Conservation (phyloP, 1,284 basidiomycete genomes). For the Pseudozyma tsukubaensis region DNA sequence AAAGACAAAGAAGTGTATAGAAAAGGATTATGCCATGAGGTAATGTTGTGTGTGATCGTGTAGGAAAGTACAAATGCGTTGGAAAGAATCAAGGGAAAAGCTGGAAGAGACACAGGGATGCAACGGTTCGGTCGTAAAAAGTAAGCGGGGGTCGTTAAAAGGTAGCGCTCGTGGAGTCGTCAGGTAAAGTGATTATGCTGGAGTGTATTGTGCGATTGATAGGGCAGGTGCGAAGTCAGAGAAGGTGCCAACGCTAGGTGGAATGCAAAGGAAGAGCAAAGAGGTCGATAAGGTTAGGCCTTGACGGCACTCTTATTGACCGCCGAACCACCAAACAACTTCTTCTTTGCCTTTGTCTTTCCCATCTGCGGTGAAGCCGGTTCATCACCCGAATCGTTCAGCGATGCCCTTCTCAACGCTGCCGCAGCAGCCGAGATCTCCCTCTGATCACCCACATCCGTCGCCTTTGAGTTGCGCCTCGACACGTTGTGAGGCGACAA, state of each 20-base stretch:
- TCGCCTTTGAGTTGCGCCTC: conserved; percentile 35
- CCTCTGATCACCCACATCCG: conserved; percentile 40
- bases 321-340: conserved; percentile 44
- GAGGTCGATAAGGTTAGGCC: conserved; percentile 8
- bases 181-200: not conserved
- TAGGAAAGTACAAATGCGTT: conserved; percentile 26
- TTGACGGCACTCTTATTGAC: conserved; percentile 38
- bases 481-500: conserved; percentile 45
- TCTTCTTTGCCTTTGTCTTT: conserved; percentile 45
- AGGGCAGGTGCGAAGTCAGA: not conserved
- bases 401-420: conserved; percentile 26
- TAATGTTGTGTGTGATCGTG: no score
- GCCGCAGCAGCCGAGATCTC: conserved; percentile 49
- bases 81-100: not conserved
- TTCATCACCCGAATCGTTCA: conserved; percentile 28
- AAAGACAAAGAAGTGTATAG: no score
- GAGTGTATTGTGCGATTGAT: not conserved
- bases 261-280: not conserved
- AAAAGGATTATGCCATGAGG: no score
- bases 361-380: conserved; percentile 7
- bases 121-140: not conserved
- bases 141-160: conserved; percentile 11
- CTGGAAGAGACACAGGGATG: not conserved
- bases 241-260: not conserved
- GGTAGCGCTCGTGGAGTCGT: not conserved